phyloP scores from a whole-genome alignment of 2,329 filamentous ascomycete genomes.

The Laburnicola sp. region DNA sequence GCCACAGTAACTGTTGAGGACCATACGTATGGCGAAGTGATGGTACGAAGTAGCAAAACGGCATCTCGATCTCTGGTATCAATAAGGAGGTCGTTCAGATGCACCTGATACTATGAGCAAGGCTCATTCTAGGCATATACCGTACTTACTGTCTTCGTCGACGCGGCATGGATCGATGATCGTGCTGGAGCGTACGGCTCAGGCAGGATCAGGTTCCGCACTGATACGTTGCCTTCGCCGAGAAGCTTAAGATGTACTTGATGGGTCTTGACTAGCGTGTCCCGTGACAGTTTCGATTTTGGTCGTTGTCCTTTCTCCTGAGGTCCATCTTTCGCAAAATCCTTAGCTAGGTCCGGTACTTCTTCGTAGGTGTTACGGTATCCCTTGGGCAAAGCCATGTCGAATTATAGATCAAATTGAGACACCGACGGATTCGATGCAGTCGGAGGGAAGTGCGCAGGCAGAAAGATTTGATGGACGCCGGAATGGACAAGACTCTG shows the following conservation, averaged over 20 bases:
- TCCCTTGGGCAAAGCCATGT: slow-evolving; percentile 14
- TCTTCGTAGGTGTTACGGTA: slow-evolving; percentile 26
- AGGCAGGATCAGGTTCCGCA: slow-evolving; percentile 23
- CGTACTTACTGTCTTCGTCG: slow-evolving; percentile 3
- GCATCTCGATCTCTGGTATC: slow-evolving; percentile 10
- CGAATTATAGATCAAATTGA: not conserved
- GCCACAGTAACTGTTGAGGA: slow-evolving; percentile 24
- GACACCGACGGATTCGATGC: too few relatives aligned
- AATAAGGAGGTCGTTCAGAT: slow-evolving; percentile 17
- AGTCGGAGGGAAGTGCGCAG: not conserved
- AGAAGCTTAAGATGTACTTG: slow-evolving; percentile 20
- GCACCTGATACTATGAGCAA: slow-evolving; percentile 1
- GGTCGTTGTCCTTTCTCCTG: slow-evolving; percentile 8
- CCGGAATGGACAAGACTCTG: not conserved
- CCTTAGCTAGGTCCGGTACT: slow-evolving; percentile 19
- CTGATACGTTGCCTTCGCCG: slow-evolving; percentile 17
- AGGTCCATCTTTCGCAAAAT: slow-evolving; percentile 14
- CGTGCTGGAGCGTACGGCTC: slow-evolving; percentile 25
- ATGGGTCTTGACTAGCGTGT: slow-evolving; percentile 18
- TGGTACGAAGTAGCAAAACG: slow-evolving; percentile 19
- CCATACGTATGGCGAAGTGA: slow-evolving; percentile 27
- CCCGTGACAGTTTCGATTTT: slow-evolving; percentile 11
- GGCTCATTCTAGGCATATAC: too few relatives aligned
- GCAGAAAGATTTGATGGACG: not conserved
- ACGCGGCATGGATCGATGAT: slow-evolving; percentile 5